Conservation (phyloP, 257 asterid species). For the Solanum etuberosum region DNA sequence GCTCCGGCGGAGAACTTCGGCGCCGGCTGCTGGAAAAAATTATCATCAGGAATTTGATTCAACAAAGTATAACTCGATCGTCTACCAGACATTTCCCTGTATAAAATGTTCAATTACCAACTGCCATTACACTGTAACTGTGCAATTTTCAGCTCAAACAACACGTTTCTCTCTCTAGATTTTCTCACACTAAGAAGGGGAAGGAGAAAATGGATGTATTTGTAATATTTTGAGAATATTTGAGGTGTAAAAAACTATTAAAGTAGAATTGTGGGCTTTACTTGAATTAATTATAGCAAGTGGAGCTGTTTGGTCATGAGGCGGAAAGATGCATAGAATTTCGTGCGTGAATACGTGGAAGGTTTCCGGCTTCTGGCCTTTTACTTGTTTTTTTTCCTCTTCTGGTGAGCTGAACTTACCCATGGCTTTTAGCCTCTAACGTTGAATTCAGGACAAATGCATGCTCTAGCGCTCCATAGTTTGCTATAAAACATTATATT, state of each 20-base stretch:
- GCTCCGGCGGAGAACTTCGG: conserved; percentile 30
- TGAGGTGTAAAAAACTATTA: neutral
- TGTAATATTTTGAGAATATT: conserved; percentile 6
- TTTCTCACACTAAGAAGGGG: conserved; percentile 11
- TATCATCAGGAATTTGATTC: conserved; percentile 54
- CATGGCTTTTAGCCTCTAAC: neutral
- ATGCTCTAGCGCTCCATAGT: too few species aligned
- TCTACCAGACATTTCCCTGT: conserved; percentile 52
- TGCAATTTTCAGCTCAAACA: neutral
- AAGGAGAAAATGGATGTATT: conserved; percentile 10
- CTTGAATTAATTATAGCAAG: neutral
- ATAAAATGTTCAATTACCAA: conserved; percentile 10
- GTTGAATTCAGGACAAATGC: neutral
- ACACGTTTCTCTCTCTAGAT: conserved; percentile 6
- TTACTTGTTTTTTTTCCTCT: neutral
- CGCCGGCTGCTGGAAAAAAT: conserved; percentile 25
- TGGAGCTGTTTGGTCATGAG: neutral
- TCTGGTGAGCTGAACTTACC: neutral
- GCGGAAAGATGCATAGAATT: neutral
- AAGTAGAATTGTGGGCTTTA: neutral
- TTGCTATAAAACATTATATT: too few species aligned
- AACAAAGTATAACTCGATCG: conserved; percentile 65
- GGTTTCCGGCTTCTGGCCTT: neutral
- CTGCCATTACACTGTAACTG: conserved; percentile 24
- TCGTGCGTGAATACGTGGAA: neutral